These are phyloP conservation scores for Lasiosphaeria hispida DNA, from an alignment of 495 filamentous ascomycete species.

Conservation along the genomic window DNA sequence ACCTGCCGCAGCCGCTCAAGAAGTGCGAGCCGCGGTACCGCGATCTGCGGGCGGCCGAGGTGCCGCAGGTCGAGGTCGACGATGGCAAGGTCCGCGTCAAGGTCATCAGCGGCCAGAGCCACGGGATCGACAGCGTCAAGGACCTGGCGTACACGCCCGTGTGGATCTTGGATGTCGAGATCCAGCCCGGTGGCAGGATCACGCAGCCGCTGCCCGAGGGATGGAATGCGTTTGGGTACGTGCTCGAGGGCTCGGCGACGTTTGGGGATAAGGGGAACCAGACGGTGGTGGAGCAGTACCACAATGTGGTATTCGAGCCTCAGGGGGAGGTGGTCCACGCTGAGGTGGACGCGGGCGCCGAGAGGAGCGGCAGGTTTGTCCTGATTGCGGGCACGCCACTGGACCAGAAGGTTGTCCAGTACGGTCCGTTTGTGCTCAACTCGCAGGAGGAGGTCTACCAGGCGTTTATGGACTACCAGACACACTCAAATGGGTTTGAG, in stretches of 20 bases:
- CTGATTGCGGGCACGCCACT: slow-evolving; percentile 82
- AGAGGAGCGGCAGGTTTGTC: slow-evolving; percentile 66
- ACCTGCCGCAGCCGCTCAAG: slow-evolving; percentile 79
- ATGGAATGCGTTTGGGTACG: slow-evolving; percentile 93
- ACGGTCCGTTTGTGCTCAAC: slow-evolving; percentile 90
- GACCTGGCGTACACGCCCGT: slow-evolving; percentile 94
- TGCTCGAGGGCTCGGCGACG: slow-evolving; percentile 63
- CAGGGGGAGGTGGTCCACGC: slow-evolving; percentile 70
- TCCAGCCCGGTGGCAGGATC: slow-evolving; percentile 74
- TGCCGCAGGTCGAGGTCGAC: slow-evolving; percentile 67
- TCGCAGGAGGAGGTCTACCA: slow-evolving; percentile 83
- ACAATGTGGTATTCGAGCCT: slow-evolving; percentile 89
- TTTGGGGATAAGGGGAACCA: slow-evolving; percentile 63
- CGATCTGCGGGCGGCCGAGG: slow-evolving; percentile 73
- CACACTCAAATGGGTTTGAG: slow-evolving; percentile 86
- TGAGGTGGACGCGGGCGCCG: slow-evolving; percentile 65
- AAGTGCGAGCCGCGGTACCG: slow-evolving; percentile 88
- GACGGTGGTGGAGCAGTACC: slow-evolving; percentile 62
- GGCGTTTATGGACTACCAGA: slow-evolving; percentile 86
- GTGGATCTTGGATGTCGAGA: slow-evolving; percentile 85
- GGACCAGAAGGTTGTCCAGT: slow-evolving; percentile 92
- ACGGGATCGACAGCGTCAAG: slow-evolving; percentile 80
- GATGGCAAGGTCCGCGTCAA: slow-evolving; percentile 75
- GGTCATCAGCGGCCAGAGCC: slow-evolving; percentile 80
- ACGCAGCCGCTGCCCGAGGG: slow-evolving; percentile 70